These are phyloP conservation scores for Penicillium manginii DNA, from an alignment of 495 filamentous ascomycete genomes.

Conservation along the genomic window DNA sequence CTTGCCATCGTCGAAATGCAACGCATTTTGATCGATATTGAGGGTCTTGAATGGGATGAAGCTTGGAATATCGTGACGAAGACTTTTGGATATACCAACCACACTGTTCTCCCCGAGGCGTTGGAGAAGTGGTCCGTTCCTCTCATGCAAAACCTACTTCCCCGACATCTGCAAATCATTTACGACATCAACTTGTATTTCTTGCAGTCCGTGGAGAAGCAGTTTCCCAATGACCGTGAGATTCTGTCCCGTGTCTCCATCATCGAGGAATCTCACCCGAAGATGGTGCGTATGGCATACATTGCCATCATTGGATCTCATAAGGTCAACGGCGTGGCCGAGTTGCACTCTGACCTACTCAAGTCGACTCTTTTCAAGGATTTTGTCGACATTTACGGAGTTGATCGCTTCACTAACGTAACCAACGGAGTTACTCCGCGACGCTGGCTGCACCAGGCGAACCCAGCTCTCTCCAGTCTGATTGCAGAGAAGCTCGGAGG, in stretches of 20 bases:
- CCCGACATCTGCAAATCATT: slow-evolving; percentile 95
- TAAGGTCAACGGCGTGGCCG: slow-evolving; percentile 98
- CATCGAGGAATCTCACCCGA: slow-evolving; percentile 95
- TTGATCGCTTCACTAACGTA: slow-evolving; percentile 97
- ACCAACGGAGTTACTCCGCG: slow-evolving; percentile 97
- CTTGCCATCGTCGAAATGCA: slow-evolving; percentile 94
- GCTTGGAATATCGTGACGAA: slow-evolving; percentile 80
- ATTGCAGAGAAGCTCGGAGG: slow-evolving; percentile 88
- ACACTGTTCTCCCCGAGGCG: slow-evolving; percentile 95
- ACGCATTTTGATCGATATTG: slow-evolving; percentile 86
- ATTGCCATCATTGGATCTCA: slow-evolving; percentile 95
- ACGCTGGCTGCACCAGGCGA: slow-evolving; percentile 96
- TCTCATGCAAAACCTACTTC: slow-evolving; percentile 87
- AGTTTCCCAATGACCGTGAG: slow-evolving; percentile 87
- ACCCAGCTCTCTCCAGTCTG: slow-evolving; percentile 86
- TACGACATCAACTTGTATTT: slow-evolving; percentile 98
- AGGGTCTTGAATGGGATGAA: slow-evolving; percentile 91
- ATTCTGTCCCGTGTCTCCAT: slow-evolving; percentile 86
- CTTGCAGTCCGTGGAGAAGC: slow-evolving; percentile 83
- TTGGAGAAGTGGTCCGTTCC: slow-evolving; percentile 98
- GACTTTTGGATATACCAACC: slow-evolving; percentile 96
- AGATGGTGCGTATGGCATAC: slow-evolving; percentile 97
- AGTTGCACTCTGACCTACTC: slow-evolving; percentile 95
- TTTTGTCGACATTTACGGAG: slow-evolving; percentile 90
- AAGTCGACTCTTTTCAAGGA: slow-evolving; percentile 99